Conservation (phyloP, 768 basidiomycete genomes). For the Mrakia gelida region DNA sequence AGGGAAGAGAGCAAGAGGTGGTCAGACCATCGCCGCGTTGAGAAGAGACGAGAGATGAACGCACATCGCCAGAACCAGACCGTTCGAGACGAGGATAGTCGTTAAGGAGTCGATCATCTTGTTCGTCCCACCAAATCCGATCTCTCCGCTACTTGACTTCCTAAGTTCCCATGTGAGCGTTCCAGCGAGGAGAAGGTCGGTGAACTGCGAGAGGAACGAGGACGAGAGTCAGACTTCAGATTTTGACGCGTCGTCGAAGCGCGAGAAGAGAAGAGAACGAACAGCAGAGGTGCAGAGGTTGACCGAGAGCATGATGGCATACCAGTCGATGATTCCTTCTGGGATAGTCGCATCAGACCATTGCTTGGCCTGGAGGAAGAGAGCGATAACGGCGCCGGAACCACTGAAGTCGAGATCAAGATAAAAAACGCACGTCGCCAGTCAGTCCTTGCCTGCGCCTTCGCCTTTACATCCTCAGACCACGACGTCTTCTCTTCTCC, state of each 20-base stretch:
- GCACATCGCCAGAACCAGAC: neutral
- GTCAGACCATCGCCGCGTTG: too few species aligned
- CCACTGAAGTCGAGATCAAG: neutral
- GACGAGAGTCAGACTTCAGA: neutral
- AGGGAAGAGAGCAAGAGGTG: too few species aligned
- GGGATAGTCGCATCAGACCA: neutral
- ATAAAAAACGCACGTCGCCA: neutral
- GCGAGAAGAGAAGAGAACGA: neutral
- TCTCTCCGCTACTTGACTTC: neutral
- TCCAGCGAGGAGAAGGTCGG: neutral
- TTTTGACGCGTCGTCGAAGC: neutral
- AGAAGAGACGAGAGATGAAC: neutral
- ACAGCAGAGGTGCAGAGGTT: neutral
- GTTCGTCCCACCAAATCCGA: neutral
- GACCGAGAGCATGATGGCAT: neutral
- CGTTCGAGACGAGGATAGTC: neutral
- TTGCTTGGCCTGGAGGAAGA: neutral
- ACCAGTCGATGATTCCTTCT: neutral
- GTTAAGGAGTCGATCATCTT: neutral
- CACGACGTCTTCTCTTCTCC: neutral
- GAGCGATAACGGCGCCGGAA: neutral
- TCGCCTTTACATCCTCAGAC: neutral
- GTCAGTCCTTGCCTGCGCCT: neutral
- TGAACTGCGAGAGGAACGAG: neutral
- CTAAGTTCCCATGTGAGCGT: slow-evolving; percentile 1